Evolutionary conservation across 345 rosid species (phyloP).

Genomic region (Rhodamnia rubescens): DNA sequence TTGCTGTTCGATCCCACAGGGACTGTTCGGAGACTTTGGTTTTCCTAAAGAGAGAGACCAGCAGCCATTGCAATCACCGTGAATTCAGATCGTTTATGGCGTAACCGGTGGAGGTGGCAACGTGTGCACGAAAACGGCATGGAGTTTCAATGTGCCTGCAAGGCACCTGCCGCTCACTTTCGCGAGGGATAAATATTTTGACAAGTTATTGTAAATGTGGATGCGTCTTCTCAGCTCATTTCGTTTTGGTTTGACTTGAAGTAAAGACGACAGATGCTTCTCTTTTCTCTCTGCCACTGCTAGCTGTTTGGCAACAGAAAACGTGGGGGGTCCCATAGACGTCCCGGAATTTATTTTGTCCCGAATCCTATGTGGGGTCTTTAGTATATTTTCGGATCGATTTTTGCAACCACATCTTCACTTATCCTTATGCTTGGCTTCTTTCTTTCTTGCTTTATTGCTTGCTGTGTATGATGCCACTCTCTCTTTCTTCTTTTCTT

Average conservation of each 20-base stretch:
- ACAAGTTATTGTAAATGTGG: not conserved
- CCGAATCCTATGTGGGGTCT: not conserved
- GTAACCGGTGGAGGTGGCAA: not conserved
- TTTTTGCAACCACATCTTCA: not conserved
- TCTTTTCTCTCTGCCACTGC: not conserved
- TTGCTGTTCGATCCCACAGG: constrained; percentile 25
- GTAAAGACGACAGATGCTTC: constrained; percentile 6
- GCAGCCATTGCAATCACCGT: not conserved
- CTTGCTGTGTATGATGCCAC: not conserved
- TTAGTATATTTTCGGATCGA: not conserved
- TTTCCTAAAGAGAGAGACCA: constrained; percentile 22
- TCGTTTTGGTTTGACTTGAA: not conserved
- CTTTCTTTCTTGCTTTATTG: not conserved
- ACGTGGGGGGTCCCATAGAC: constrained; percentile 28
- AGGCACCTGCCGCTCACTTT: not conserved
- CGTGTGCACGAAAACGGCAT: not conserved
- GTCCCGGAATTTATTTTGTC: not conserved
- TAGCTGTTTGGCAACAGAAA: constrained; percentile 8
- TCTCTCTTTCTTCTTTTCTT: not conserved
- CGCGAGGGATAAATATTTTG: not conserved
- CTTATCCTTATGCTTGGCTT: not conserved
- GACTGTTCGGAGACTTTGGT: constrained; percentile 47
- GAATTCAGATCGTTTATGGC: not conserved
- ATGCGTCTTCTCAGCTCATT: not conserved
- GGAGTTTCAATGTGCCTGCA: not conserved